Conservation (phyloP, 768 basidiomycete species). For the Mycena maculata region DNA sequence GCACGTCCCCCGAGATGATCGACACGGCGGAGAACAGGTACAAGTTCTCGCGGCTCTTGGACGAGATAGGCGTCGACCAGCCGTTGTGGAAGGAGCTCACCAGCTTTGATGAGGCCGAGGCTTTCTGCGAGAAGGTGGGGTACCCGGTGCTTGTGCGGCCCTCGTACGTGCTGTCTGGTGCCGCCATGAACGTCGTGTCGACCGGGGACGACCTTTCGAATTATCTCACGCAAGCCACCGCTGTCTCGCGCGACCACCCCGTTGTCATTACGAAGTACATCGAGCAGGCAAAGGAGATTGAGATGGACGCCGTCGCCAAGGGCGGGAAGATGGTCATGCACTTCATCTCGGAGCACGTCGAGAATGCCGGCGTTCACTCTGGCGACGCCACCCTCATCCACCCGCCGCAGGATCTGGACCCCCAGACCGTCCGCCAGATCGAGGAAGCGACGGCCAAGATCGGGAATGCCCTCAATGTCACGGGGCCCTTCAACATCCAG, state of each 20-base stretch:
- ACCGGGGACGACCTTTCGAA: conserved; percentile 90
- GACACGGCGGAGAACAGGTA: conserved; percentile 99
- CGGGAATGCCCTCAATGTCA: conserved; percentile 96
- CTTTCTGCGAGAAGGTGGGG: conserved; percentile 93
- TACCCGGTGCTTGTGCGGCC: conserved; percentile 97
- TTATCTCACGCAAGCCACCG: conserved; percentile 95
- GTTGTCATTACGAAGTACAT: conserved; percentile 99
- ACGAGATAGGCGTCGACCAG: conserved; percentile 99
- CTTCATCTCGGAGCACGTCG: conserved; percentile 99
- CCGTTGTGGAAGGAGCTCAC: conserved; percentile 97
- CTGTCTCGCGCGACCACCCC: conserved; percentile 95
- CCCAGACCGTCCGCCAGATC: conserved; percentile 94
- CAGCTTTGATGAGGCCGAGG: conserved; percentile 85
- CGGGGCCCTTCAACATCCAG: conserved; percentile 99
- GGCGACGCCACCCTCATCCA: conserved; percentile 98
- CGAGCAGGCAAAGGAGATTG: conserved; percentile 99
- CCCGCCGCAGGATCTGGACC: conserved; percentile 97
- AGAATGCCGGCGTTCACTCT: conserved; percentile 98
- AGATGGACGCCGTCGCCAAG: conserved; percentile 99
- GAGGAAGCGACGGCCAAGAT: conserved; percentile 98
- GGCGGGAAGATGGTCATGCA: conserved; percentile 99
- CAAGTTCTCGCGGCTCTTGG: conserved; percentile 98
- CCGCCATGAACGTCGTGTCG: conserved; percentile 99
- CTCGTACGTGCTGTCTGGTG: conserved; percentile 98
- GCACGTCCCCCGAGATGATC: conserved; percentile 99